phyloP scores from a whole-genome alignment of 2,329 filamentous ascomycete species.

The Paecilomyces niveus region DNA sequence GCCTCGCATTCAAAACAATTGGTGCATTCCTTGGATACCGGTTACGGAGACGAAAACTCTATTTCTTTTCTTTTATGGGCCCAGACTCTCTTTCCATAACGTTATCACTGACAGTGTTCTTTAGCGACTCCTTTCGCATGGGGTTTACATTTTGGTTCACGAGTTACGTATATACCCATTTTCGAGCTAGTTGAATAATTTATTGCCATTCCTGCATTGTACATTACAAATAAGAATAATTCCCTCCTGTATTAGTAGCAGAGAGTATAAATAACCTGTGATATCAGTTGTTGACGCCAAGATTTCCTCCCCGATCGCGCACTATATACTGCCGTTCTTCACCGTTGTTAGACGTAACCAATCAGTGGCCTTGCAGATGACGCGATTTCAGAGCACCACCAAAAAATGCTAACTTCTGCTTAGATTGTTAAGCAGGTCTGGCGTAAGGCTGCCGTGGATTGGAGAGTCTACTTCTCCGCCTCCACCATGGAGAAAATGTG shows the following conservation, averaged over 20 bases:
- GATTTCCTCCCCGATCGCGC: background rate
- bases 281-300: background rate
- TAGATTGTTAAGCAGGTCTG: background rate
- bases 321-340: background rate
- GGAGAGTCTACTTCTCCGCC: conserved; percentile 1
- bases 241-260: background rate
- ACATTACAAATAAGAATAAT: background rate
- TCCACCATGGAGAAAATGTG: background rate
- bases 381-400: conserved; percentile 4
- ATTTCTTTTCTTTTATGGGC: too few species aligned
- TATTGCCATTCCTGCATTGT: background rate
- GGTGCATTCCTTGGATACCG: too few species aligned
- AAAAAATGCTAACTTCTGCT: background rate
- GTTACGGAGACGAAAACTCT: too few species aligned
- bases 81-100: background rate
- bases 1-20: too few species aligned
- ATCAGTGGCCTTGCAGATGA: conserved; percentile 6
- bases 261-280: background rate
- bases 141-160: background rate
- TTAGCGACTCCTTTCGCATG: background rate
- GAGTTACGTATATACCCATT: background rate
- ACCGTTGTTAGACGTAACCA: conserved; percentile 1
- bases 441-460: background rate
- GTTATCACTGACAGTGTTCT: background rate
- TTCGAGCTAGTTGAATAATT: background rate